phyloP scores from a whole-genome alignment of 768 basidiomycete genomes.

The Boletus subcaerulescens region DNA sequence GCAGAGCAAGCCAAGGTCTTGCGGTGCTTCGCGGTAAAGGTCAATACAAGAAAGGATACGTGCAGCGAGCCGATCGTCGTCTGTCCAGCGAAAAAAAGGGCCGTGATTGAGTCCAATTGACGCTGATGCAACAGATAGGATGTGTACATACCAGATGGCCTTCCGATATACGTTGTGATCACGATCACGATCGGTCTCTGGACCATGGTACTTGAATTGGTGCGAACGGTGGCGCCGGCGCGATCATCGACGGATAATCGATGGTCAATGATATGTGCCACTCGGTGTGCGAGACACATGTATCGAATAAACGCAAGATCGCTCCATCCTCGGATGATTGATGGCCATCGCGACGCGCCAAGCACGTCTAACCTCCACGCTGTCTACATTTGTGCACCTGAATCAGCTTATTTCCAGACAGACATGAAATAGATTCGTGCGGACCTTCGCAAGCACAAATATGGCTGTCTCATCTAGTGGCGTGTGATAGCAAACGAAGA shows the following conservation, averaged over 20 bases:
- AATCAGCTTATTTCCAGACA: background rate
- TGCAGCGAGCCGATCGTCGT: conserved; percentile 1
- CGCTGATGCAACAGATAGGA: background rate
- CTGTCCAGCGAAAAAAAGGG: background rate
- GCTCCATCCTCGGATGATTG: conserved; percentile 1
- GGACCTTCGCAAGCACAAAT: conserved; percentile 3
- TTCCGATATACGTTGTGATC: background rate
- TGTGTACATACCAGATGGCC: conserved; percentile 12
- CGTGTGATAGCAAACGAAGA: background rate
- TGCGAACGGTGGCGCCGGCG: background rate
- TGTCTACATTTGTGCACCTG: background rate
- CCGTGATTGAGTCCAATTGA: background rate
- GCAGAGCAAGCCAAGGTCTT: conserved; percentile 14
- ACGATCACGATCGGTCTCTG: conserved; percentile 4
- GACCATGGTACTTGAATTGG: background rate
- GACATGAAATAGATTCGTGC: background rate
- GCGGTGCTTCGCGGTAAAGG: background rate
- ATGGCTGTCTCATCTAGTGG: background rate
- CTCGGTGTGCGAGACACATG: background rate
- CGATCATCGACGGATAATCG: background rate
- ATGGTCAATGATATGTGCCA: conserved; percentile 1
- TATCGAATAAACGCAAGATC: background rate
- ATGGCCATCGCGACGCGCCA: background rate
- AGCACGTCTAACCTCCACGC: background rate
- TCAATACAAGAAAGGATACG: conserved; percentile 12